These are phyloP conservation scores for Penicillium decumbens DNA, from an alignment of 2,329 filamentous ascomycete species.

Conservation along the genomic window DNA sequence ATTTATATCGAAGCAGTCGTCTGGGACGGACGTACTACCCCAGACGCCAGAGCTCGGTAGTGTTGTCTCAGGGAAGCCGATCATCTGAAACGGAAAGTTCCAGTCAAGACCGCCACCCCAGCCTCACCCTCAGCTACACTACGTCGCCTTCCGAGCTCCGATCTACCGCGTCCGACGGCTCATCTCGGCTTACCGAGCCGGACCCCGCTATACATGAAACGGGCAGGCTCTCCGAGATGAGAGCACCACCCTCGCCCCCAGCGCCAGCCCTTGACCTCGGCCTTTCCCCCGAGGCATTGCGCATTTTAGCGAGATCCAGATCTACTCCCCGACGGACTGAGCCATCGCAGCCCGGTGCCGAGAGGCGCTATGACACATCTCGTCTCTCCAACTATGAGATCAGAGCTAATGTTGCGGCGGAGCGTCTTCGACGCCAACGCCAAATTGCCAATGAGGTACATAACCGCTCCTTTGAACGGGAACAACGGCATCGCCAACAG, in stretches of 20 bases:
- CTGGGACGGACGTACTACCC: conserved; percentile 30
- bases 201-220: conserved; percentile 24
- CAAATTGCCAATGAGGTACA: conserved; percentile 35
- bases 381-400: conserved; percentile 32
- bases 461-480: conserved; percentile 27
- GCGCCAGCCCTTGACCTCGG: conserved; percentile 17
- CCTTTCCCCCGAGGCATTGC: conserved; percentile 17
- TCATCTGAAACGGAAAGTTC: conserved; percentile 22
- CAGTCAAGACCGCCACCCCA: conserved; percentile 30
- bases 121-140: conserved; percentile 38
- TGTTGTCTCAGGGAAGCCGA: conserved; percentile 37
- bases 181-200: conserved; percentile 19
- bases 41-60: conserved; percentile 39
- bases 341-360: conserved; percentile 22
- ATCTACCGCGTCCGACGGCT: conserved; percentile 23
- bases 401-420: conserved; percentile 37
- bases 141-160: conserved; percentile 40
- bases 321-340: conserved; percentile 35
- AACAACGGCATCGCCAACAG: conserved; percentile 34
- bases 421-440: conserved; percentile 38
- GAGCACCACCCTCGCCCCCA: conserved; percentile 17
- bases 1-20: conserved; percentile 31
- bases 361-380: conserved; percentile 27
- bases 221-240: conserved; percentile 8
- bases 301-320: conserved; percentile 30